A percentile compares a stretch with the other conserved stretches of the same genome.
Conservation (phyloP, 2,329 filamentous ascomycete genomes). For the Neophaeococcomyces mojaviensis region DNA sequence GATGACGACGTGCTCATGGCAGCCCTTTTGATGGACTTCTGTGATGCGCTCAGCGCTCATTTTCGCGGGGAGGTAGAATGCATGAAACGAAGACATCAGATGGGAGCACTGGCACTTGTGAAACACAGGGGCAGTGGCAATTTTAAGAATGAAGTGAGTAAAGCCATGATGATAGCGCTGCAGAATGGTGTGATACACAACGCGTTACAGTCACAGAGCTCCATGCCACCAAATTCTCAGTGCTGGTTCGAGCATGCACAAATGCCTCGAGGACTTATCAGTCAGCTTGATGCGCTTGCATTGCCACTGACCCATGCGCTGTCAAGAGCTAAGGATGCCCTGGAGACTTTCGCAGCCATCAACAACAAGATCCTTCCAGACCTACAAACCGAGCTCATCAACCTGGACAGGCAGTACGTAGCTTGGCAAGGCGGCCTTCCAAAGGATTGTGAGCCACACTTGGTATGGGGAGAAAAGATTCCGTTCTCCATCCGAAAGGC, state of each 20-base stretch:
- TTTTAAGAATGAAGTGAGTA: constrained; percentile 10
- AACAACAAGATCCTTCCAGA: neutral
- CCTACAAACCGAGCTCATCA: constrained; percentile 12
- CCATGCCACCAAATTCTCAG: constrained; percentile 13
- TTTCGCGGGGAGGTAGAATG: constrained; percentile 9
- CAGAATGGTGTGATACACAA: constrained; percentile 15
- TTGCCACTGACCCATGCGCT: constrained; percentile 13
- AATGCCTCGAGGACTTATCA: constrained; percentile 7
- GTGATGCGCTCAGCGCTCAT: constrained; percentile 19
- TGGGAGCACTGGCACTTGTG: constrained; percentile 21
- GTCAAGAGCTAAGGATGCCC: constrained; percentile 11
- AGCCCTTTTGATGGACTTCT: constrained; percentile 22
- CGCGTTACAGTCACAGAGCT: constrained; percentile 11
- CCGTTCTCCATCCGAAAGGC: constrained; percentile 16
- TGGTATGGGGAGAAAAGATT: constrained; percentile 16
- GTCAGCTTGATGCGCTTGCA: constrained; percentile 15
- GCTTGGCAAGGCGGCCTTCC: constrained; percentile 17
- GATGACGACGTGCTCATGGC: constrained; percentile 22
- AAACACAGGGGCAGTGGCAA: constrained; percentile 16
- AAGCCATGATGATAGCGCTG: constrained; percentile 13
- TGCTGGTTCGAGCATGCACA: constrained; percentile 15
- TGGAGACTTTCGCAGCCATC: too few relatives aligned
- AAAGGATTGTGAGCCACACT: constrained; percentile 14
- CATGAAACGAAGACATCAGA: constrained; percentile 17
- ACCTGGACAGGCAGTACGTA: constrained; percentile 12